These are phyloP conservation scores for Fragilaria crotonensis DNA, from an alignment of 108 stramenopile genomes.

Conservation along the genomic window DNA sequence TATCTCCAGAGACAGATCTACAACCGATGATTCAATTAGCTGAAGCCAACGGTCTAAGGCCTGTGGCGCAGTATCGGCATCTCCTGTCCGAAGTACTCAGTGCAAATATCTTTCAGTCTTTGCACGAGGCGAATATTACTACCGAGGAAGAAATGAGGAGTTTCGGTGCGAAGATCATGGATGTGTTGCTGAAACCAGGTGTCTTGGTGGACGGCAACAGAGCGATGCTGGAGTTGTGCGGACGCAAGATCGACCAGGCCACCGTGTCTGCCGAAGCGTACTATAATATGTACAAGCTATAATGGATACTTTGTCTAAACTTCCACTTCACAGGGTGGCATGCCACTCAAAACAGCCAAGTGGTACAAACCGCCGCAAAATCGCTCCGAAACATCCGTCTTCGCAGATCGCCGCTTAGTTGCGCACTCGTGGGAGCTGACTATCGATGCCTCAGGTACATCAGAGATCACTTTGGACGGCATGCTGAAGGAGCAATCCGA, in stretches of 20 bases:
- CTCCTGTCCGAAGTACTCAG: constrained; percentile 2
- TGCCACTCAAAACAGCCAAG: too few relatives aligned
- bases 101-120: constrained; percentile 5
- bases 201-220: not conserved
- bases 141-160: not conserved
- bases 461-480: too few relatives aligned
- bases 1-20: not conserved
- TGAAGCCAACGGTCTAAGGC: not conserved
- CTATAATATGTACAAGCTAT: not conserved
- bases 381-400: too few relatives aligned
- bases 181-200: not conserved
- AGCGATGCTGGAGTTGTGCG: not conserved
- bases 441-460: too few relatives aligned
- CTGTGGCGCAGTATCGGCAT: constrained; percentile 6
- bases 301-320: too few relatives aligned
- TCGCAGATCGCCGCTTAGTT: too few relatives aligned
- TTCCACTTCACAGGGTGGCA: too few relatives aligned
- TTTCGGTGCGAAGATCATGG: not conserved
- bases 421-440: too few relatives aligned
- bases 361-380: too few relatives aligned
- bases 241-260: too few relatives aligned
- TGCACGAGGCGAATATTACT: not conserved
- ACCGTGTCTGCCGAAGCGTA: not conserved
- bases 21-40: constrained; percentile 4
- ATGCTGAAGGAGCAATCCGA: not conserved